Conservation (phyloP, 2,329 filamentous ascomycete species). For the Phoma sp. region DNA sequence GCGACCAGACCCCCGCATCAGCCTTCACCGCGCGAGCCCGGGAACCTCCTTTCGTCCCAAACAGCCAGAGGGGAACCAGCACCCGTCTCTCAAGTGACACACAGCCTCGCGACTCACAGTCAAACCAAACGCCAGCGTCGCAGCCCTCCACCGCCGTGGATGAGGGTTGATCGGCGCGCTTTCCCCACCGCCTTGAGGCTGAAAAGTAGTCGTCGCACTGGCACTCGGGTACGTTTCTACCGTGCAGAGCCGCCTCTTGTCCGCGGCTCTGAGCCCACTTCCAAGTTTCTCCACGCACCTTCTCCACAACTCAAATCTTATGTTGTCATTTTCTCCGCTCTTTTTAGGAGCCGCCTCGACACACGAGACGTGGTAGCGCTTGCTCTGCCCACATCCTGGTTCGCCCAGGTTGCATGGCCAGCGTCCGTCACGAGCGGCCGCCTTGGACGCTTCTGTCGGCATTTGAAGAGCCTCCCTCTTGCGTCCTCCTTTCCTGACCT, state of each 20-base stretch:
- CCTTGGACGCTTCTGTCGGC: conserved; percentile 23
- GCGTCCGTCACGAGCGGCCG: conserved; percentile 19
- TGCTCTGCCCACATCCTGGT: conserved; percentile 21
- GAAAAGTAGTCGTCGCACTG: conserved; percentile 45
- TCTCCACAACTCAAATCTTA: conserved; percentile 20
- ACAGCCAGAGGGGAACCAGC: conserved; percentile 5
- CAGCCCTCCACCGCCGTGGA: conserved; percentile 9
- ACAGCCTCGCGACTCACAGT: conserved; percentile 10
- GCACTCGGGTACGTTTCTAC: conserved; percentile 45
- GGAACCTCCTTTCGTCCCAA: conserved; percentile 12
- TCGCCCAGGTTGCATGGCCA: conserved; percentile 21
- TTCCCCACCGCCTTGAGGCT: conserved; percentile 47
- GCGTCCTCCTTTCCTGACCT: conserved; percentile 12
- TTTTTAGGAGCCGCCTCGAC: conserved; percentile 14
- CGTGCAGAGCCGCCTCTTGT: conserved; percentile 44
- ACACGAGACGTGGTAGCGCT: conserved; percentile 18
- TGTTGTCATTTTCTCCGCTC: conserved; percentile 18
- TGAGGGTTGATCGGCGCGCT: conserved; percentile 39
- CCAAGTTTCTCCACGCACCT: conserved; percentile 23
- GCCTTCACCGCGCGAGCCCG: conserved; percentile 19
- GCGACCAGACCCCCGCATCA: conserved; percentile 18
- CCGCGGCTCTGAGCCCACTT: conserved; percentile 21
- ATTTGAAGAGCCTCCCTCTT: conserved; percentile 16
- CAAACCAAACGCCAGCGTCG: conserved; percentile 5
- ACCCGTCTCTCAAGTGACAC: conserved; percentile 7